These are phyloP conservation scores for Pseudozyma sp. DNA, from an alignment of 1,284 basidiomycete species.

Conservation along the genomic window DNA sequence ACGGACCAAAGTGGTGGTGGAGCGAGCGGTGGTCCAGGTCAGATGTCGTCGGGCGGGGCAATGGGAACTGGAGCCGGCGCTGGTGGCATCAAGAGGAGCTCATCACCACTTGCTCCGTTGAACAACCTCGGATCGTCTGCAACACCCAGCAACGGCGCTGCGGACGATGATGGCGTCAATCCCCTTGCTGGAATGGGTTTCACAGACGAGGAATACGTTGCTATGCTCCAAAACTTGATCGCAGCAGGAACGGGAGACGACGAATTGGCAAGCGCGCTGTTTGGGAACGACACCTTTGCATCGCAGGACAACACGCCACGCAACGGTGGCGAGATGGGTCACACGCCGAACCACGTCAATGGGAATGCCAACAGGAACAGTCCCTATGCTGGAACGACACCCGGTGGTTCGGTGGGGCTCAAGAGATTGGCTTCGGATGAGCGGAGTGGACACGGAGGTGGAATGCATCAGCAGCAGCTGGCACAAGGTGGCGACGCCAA, in stretches of 20 bases:
- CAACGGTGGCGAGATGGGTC: not conserved
- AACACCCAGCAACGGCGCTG: constrained; percentile 6
- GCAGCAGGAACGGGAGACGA: constrained; percentile 58
- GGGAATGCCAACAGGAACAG: constrained; percentile 1
- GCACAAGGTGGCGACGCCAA: not conserved
- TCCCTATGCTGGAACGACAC: not conserved
- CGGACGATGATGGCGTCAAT: constrained; percentile 43
- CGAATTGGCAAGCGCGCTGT: constrained; percentile 4
- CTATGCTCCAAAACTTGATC: constrained; percentile 64
- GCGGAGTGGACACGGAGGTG: too few species aligned
- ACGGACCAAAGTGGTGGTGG: constrained; percentile 9
- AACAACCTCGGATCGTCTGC: not conserved
- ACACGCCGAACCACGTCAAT: not conserved
- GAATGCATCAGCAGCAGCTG: constrained; percentile 2
- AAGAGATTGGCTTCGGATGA: constrained; percentile 3
- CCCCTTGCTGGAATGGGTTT: constrained; percentile 63
- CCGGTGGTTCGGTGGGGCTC: not conserved
- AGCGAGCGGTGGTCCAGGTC: not conserved
- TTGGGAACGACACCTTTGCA: constrained; percentile 1
- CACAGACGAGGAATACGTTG: constrained; percentile 63
- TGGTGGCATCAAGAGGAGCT: not conserved
- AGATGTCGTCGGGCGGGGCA: not conserved
- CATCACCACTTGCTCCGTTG: not conserved
- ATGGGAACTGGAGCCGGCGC: not conserved
- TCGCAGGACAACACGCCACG: constrained; percentile 1